Evolutionary conservation across 2,329 filamentous ascomycete genomes (phyloP).

Genomic region (Aspergillus sp.): DNA sequence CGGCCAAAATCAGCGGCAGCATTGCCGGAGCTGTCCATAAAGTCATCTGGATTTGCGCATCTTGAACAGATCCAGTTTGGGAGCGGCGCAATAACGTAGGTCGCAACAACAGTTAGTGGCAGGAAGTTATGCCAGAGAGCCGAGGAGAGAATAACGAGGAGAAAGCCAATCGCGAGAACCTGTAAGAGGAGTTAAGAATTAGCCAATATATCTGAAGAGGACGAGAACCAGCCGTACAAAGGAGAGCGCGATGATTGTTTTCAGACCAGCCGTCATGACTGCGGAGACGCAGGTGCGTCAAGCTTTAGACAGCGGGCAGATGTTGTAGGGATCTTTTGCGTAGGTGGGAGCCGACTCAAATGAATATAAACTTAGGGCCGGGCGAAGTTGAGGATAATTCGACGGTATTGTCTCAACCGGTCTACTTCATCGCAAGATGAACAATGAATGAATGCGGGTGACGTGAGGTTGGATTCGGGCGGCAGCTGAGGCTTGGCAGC

Average conservation of each 20-base stretch:
- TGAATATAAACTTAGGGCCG: neutral
- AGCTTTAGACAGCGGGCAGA: slow-evolving; percentile 13
- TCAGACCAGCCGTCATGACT: slow-evolving; percentile 77
- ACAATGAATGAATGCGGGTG: slow-evolving; percentile 7
- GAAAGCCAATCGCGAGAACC: slow-evolving; percentile 96
- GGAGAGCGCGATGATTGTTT: slow-evolving; percentile 98
- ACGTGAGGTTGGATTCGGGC: slow-evolving; percentile 26
- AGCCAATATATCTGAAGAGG: neutral
- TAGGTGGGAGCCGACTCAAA: neutral
- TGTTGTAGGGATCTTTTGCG: slow-evolving; percentile 2
- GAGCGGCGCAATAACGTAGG: slow-evolving; percentile 88
- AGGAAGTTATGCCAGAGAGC: slow-evolving; percentile 95
- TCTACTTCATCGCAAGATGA: neutral
- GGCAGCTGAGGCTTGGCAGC: slow-evolving; percentile 16
- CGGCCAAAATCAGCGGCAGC: slow-evolving; percentile 89
- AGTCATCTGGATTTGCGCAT: slow-evolving; percentile 91
- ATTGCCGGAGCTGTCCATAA: slow-evolving; percentile 79
- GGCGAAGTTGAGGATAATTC: neutral
- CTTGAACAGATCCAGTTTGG: slow-evolving; percentile 95
- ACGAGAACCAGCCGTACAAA: slow-evolving; percentile 62
- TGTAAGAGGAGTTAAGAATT: slow-evolving; percentile 30
- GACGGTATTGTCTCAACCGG: neutral
- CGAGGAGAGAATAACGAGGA: slow-evolving; percentile 96
- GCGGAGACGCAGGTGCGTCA: slow-evolving; percentile 26
- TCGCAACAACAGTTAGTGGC: slow-evolving; percentile 90